Percentiles rank a stretch among this genome's conserved stretches.
Conservation (phyloP, 108 stramenopile genomes). For the Fragilaria crotonensis region DNA sequence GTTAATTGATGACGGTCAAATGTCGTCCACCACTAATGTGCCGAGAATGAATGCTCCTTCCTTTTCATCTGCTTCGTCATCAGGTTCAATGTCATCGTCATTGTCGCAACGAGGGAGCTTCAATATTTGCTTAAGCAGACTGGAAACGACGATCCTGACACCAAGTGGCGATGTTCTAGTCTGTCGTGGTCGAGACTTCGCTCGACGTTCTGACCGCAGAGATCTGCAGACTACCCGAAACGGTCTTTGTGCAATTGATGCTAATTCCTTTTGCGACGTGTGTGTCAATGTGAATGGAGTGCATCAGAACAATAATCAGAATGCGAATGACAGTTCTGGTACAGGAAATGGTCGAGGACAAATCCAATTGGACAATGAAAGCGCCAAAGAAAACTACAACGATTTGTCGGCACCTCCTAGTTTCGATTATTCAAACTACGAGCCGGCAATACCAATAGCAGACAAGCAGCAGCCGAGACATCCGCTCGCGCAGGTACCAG, state of each 20-base stretch:
- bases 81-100: too few species aligned
- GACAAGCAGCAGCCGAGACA: slow-evolving; percentile 19
- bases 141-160: slow-evolving; percentile 56
- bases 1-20: too few species aligned
- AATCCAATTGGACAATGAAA: neutral
- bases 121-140: slow-evolving; percentile 6
- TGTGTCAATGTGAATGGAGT: neutral
- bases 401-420: slow-evolving; percentile 13
- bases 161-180: slow-evolving; percentile 66
- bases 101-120: neutral
- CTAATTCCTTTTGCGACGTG: neutral
- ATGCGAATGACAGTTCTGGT: neutral
- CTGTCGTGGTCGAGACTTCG: slow-evolving; percentile 40
- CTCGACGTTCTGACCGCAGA: neutral
- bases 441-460: slow-evolving; percentile 25
- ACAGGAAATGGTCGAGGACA: neutral
- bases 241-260: neutral
- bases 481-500: neutral
- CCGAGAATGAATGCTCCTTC: too few species aligned
- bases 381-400: neutral
- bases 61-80: too few species aligned
- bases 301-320: neutral
- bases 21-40: too few species aligned
- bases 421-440: slow-evolving; percentile 57
- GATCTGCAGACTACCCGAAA: neutral